Evolutionary conservation across 257 asterid genomes (phyloP).

Genomic region (Henckelia pumila): DNA sequence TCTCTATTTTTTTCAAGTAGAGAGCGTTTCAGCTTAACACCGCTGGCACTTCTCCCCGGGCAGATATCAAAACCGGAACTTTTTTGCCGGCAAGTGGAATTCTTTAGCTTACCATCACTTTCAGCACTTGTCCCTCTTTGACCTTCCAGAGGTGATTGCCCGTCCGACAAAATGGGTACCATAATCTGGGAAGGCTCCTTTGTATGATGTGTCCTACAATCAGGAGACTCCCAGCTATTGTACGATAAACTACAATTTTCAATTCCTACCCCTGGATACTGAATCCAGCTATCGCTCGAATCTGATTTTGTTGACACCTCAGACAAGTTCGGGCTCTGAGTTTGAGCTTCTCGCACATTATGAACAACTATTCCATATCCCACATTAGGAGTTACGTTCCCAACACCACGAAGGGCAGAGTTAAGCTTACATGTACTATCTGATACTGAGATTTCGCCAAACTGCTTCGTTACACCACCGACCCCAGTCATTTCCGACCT

Average conservation of each 20-base stretch:
- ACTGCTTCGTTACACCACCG: slow-evolving; percentile 31
- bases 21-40: slow-evolving; percentile 41
- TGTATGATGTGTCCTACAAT: not conserved
- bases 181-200: slow-evolving; percentile 14
- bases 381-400: slow-evolving; percentile 17
- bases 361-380: slow-evolving; percentile 12
- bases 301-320: slow-evolving; percentile 21
- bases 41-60: slow-evolving; percentile 23
- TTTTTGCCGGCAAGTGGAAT: slow-evolving; percentile 25
- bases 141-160: slow-evolving; percentile 23
- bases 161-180: slow-evolving; percentile 8
- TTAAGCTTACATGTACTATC: slow-evolving; percentile 12
- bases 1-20: slow-evolving; percentile 45
- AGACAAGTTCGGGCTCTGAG: slow-evolving; percentile 16
- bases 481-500: slow-evolving; percentile 17
- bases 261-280: slow-evolving; percentile 2
- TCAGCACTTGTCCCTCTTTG: slow-evolving; percentile 28
- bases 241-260: slow-evolving; percentile 16
- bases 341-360: slow-evolving; percentile 19
- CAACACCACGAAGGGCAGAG: slow-evolving; percentile 14
- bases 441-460: slow-evolving; percentile 7
- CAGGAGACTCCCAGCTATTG: slow-evolving; percentile 19
- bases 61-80: slow-evolving; percentile 53
- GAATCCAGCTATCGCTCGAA: slow-evolving; percentile 4
- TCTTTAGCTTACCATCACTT: slow-evolving; percentile 23